Evolutionary conservation across 2,329 filamentous ascomycete species (phyloP), one percentile per base, ranked within the genome.

Genomic region (Phialophora chinensis): DNA sequence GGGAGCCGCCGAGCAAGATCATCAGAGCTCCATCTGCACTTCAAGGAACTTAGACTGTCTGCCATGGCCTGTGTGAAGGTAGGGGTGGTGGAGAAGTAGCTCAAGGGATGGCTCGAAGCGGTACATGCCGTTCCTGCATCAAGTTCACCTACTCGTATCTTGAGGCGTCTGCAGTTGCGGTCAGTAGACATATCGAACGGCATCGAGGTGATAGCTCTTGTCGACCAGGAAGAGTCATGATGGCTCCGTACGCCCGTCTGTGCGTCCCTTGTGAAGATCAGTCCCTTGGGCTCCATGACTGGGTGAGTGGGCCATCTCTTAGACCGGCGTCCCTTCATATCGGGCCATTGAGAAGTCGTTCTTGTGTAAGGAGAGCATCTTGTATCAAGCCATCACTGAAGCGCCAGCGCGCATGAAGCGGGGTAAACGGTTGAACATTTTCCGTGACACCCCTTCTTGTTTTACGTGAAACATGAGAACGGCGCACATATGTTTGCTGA

Each of bases 391-490:
- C 3, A 4, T 44, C 57, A 23, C 17, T 23, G 11, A 31, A 20
- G 23, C n/a, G 4, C n/a, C 57, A 12, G 25, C 31, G 17, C 44
- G 27, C 14, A 50, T 12, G 17, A 47, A 38, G 47, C 47, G 47
- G 59, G 59, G 49, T n/a, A 27, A 10, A 20, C 49, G 7, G 17
- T n/a, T n/a, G 20, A 25, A 31, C 42, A n/a, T 23, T 38, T 35
- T 47, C 27, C 20, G 58, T 49, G 29, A 53, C 25, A 53, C 25
- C 10, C n/a, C 23, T 44, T 35, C 11, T 17, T 31, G 49, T 61
- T 42, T 61, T 52, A 61, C 59, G 59, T 61, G 49, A 52, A 61
- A 61, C 38, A 31, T 23, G 14, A 17, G 35, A 20, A 49, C 54
- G 49, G 59, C 59, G 31, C 17, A 50, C 59, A 61, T 27, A 25